A percentile compares a stretch with the other conserved stretches of the same genome.
Conservation (phyloP, 306 rosid genomes). For the Erythrophleum fordii region DNA sequence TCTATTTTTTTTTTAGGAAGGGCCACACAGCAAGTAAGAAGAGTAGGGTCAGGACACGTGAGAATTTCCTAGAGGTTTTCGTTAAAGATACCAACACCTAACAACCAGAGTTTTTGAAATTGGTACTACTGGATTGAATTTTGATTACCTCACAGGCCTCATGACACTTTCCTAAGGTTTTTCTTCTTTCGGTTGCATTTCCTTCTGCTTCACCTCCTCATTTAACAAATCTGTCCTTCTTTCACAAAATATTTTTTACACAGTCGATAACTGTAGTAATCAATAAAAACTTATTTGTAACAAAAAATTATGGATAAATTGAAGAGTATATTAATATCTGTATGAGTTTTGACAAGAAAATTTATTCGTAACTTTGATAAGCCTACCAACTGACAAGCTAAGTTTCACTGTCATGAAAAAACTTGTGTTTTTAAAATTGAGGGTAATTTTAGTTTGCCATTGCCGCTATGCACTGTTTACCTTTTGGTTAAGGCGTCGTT, state of each 20-base stretch:
- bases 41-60: not conserved
- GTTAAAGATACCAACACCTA: not conserved
- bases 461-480: constrained; percentile 25
- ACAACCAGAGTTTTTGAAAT: not conserved
- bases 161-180: not conserved
- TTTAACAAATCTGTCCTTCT: not conserved
- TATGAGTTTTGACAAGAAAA: not conserved
- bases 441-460: constrained; percentile 9
- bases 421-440: not conserved
- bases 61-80: not conserved
- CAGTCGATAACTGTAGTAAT: not conserved
- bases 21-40: constrained; percentile 14
- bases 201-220: not conserved
- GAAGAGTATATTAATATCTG: not conserved
- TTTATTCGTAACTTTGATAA: not conserved
- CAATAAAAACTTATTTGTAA: not conserved
- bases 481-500: constrained; percentile 42
- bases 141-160: not conserved
- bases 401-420: constrained; percentile 41
- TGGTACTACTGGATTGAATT: not conserved
- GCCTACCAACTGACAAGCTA: constrained; percentile 55
- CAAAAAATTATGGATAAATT: not conserved
- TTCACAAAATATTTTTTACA: not conserved
- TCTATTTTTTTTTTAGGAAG: constrained; percentile 2
- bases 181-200: not conserved